Evolutionary conservation across 768 basidiomycete species (phyloP), one percentile per base, ranked within the genome.

Genomic region (Clathrus columnatus): DNA sequence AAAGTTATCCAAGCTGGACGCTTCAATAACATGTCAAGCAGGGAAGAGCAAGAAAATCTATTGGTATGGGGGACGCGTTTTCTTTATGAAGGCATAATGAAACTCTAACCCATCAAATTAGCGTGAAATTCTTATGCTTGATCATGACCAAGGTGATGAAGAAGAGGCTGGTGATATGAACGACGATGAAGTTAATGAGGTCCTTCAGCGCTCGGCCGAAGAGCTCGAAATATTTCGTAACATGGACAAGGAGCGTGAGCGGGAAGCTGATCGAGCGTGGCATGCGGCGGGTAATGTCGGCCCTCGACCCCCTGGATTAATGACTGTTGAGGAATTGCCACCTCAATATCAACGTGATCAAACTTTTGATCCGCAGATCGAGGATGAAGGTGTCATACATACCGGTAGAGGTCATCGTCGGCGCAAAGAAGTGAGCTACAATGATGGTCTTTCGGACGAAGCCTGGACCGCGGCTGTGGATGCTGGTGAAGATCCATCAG

Each of bases 1-100:
- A 98, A 99, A 70, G 95, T 96, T 72, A 97, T 97, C 64, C 95
- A 97, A 73, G 93, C 93, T 51, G 95, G 95, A 76, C 91, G 92
- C 46, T 97, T 97, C 72, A 96, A 99, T 68, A 95, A 98, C 72
- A 95, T 95, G 72, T 95, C 94, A 20, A 95, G 93, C 3, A 89
- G 92, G 61, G 93, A 95, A 67, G 96, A 99, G 68, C 93, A 96
- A 62, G 95, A 99, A 68, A 91, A 92, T 65, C 87, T 95, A 61
- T 71, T 97, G 72, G 90, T 91, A 63, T 61, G 85, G 70, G n/a
- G 36, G 24, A 44, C 36, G 14, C n/a, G n/a, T n/a, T 47, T 27
- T 50, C 47, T 43, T 49, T 23, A 50, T 29, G 28, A 45, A 26
- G n/a, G 4, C n/a, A 30, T 30, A 21, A 7, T 27, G 32, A 46